phyloP scores from a whole-genome alignment of 257 asterid genomes.

The Nicotiana tomentosiformis region DNA sequence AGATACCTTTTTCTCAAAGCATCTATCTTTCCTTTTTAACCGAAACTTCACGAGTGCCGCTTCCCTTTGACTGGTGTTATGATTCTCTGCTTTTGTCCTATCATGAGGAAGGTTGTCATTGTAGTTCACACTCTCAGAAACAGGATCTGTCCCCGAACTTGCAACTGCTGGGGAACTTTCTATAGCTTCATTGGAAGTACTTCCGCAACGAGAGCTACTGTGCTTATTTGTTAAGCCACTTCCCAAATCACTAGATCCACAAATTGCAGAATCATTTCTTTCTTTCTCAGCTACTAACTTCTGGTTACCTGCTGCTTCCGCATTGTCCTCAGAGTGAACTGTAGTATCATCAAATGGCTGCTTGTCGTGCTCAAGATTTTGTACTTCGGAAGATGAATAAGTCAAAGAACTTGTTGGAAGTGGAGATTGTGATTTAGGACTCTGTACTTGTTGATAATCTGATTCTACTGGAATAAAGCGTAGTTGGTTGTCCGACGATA shows the following conservation, averaged over 20 bases:
- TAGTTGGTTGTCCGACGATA: constrained; percentile 32
- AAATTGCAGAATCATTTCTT: background rate
- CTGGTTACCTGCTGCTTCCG: background rate
- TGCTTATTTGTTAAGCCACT: constrained; percentile 21
- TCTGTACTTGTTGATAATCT: constrained; percentile 14
- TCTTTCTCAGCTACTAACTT: background rate
- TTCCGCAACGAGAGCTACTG: constrained; percentile 35
- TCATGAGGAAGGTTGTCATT: background rate
- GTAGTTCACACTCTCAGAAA: constrained; percentile 30
- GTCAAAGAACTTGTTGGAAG: constrained; percentile 26
- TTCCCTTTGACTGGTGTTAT: constrained; percentile 59
- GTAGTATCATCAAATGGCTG: constrained; percentile 30
- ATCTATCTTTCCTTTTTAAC: constrained; percentile 84
- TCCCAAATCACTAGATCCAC: background rate
- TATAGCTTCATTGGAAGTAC: constrained; percentile 43
- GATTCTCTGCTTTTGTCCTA: constrained; percentile 9
- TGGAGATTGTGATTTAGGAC: constrained; percentile 43
- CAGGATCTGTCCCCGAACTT: constrained; percentile 41
- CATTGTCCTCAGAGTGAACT: constrained; percentile 34
- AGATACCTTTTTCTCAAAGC: constrained; percentile 90
- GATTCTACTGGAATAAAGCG: constrained; percentile 31
- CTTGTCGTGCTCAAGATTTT: constrained; percentile 25
- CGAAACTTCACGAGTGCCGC: constrained; percentile 85
- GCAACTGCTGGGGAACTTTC: constrained; percentile 41
- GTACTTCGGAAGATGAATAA: constrained; percentile 25